A percentile compares a stretch with the other conserved stretches of the same genome.
Evolutionary conservation across 257 asterid species (phyloP).

Genomic region (Lithospermum erythrorhizon): DNA sequence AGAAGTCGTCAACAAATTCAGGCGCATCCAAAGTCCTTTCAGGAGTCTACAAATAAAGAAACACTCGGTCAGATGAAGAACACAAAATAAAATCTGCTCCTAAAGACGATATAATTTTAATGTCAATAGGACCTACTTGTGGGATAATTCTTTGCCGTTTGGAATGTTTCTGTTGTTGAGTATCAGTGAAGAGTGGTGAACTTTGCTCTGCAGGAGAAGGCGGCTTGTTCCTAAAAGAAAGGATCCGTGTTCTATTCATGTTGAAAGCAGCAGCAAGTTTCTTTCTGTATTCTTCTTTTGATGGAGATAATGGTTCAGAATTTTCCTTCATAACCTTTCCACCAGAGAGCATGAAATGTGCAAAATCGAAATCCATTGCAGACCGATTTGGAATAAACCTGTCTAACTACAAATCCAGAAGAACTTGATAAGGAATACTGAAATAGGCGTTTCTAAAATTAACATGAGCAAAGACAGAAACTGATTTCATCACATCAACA

Average conservation of each 20-base stretch:
- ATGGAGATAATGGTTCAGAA: constrained; percentile 18
- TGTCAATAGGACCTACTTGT: constrained; percentile 15
- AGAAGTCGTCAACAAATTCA: constrained; percentile 28
- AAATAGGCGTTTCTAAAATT: background rate
- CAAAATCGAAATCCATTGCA: constrained; percentile 40
- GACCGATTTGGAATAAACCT: constrained; percentile 49
- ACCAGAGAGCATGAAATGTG: constrained; percentile 32
- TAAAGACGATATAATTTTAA: background rate
- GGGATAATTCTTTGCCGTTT: constrained; percentile 15
- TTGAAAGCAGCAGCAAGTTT: constrained; percentile 31
- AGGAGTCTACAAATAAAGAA: constrained; percentile 17
- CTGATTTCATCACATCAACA: too few species aligned
- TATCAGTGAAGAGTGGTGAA: constrained; percentile 8
- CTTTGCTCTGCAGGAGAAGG: constrained; percentile 11
- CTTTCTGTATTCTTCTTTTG: constrained; percentile 27
- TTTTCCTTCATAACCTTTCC: constrained; percentile 16
- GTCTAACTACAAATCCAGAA: constrained; percentile 25
- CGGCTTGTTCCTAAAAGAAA: constrained; percentile 34
- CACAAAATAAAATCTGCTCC: constrained; percentile 1
- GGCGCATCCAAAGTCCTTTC: constrained; percentile 38
- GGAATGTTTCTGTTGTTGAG: constrained; percentile 6
- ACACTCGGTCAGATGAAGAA: background rate
- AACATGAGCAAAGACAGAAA: too few species aligned
- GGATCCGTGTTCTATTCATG: constrained; percentile 37
- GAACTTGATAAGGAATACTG: background rate